A percentile compares a stretch with the other conserved stretches of the same genome.
phyloP scores from a whole-genome alignment of 106 monocot species.

The Dioscorea dumetorum region DNA sequence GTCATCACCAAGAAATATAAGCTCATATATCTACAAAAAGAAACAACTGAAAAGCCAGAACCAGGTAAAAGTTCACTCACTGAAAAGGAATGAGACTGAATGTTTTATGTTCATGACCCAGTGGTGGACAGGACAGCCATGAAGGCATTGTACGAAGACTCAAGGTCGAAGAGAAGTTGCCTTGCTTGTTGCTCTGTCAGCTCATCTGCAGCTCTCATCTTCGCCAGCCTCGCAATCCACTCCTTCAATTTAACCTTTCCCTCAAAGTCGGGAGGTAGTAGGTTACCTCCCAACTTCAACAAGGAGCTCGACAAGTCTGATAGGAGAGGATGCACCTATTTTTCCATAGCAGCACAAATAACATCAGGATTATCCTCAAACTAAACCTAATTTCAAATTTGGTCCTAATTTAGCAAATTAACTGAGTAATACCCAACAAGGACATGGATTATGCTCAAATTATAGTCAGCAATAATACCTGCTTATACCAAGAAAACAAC shows the following conservation, averaged over 20 bases:
- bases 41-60: background rate
- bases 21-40: background rate
- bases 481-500: too few species aligned
- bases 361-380: too few species aligned
- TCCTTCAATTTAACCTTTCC: conserved; percentile 78
- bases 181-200: conserved; percentile 85
- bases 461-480: too few species aligned
- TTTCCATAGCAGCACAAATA: too few species aligned
- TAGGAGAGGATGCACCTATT: conserved; percentile 53
- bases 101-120: conserved; percentile 21
- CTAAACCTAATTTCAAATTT: too few species aligned
- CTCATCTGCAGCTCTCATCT: conserved; percentile 92
- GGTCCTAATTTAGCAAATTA: too few species aligned
- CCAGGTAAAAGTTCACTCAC: background rate
- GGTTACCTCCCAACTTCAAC: conserved; percentile 49
- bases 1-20: too few species aligned
- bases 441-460: too few species aligned
- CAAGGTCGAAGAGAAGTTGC: conserved; percentile 85
- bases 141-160: conserved; percentile 76
- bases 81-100: background rate
- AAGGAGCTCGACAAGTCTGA: conserved; percentile 57
- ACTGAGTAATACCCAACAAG: too few species aligned
- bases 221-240: conserved; percentile 72
- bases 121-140: conserved; percentile 54
- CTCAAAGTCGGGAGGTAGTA: conserved; percentile 72